Evolutionary conservation across 2,329 filamentous ascomycete genomes (phyloP), one percentile per base, ranked within the genome.

Genomic region (Ophiosphaerella narmari): DNA sequence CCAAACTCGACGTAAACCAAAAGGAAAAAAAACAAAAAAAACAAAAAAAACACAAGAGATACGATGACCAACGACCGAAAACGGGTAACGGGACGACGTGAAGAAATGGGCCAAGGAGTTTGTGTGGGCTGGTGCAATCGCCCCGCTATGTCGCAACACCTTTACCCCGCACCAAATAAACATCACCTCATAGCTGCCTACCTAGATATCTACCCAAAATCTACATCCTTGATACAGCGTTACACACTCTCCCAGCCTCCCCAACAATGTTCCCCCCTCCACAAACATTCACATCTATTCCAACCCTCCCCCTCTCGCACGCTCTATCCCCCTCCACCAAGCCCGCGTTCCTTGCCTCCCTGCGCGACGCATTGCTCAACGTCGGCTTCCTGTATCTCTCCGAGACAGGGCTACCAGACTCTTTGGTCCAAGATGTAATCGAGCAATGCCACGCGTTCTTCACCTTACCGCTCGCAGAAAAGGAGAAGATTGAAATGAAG

Each of bases 361-460:
- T 96, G 29, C 87, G 88, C 13, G 79, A 88, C 72, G 89, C 90
- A 0, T 76, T 96, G 29, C 83, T 96, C 63, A 88, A 93, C 69
- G 89, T 95, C n/a, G 91, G 91, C 1, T 96, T 96, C 66, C 73
- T 95, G 18, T 96, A 96, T 66, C 82, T 96, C 54, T 87, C 86
- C 67, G 91, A 95, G 66, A 86, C 89, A 18, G 70, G 70, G 6
- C 38, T 71, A 43, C 78, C 87, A 5, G 81, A 86, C 13, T 77
- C 82, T 34, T 75, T 93, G 44, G 85, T 89, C 60, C 66, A 82
- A 21, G 74, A 81, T 54, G 89, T 93, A 23, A 85, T 90, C 45
- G 65, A 75, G 2, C 81, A 91, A 64, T 89, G 88, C 38, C 84
- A 83, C 46, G 78, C 75, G 0, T 94, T 96, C 73, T 96, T 96